These are phyloP conservation scores for Ceratocystis lukuohia DNA, from an alignment of 2,329 filamentous ascomycete genomes.

Conservation along the genomic window DNA sequence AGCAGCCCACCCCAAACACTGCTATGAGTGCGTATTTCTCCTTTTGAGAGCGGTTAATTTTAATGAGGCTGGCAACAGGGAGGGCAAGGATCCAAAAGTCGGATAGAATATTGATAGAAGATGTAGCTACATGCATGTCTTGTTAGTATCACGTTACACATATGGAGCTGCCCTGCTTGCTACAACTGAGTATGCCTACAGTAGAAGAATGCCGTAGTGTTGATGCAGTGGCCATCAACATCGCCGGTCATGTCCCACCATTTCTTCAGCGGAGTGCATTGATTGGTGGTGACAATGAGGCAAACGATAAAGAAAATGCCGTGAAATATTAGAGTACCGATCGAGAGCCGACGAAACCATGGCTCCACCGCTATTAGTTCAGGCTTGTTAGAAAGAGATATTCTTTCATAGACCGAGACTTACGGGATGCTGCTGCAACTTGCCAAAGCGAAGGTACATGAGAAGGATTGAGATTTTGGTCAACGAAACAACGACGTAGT, in stretches of 20 bases:
- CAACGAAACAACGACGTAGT: conserved; percentile 29
- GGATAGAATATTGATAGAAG: conserved; percentile 34
- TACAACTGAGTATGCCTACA: conserved; percentile 21
- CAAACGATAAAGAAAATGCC: conserved; percentile 31
- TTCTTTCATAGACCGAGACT: neutral
- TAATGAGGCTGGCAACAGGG: conserved; percentile 32
- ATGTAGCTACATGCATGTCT: conserved; percentile 26
- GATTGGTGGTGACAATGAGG: conserved; percentile 29
- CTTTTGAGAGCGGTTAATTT: conserved; percentile 34
- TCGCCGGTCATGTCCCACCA: conserved; percentile 29
- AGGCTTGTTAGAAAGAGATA: neutral
- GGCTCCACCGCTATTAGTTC: conserved; percentile 7
- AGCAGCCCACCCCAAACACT: conserved; percentile 32
- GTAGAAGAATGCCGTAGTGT: conserved; percentile 32
- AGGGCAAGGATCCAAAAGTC: conserved; percentile 34
- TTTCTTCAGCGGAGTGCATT: conserved; percentile 32
- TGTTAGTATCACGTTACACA: neutral
- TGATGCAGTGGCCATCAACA: conserved; percentile 29
- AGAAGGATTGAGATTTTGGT: conserved; percentile 34
- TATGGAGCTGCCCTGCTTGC: too few relatives aligned
- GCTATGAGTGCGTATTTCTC: conserved; percentile 38
- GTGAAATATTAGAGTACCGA: conserved; percentile 29
- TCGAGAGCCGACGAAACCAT: conserved; percentile 20
- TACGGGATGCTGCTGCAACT: conserved; percentile 8
- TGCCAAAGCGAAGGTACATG: conserved; percentile 35